Evolutionary conservation across 805 yeast species (phyloP), one percentile per base, ranked within the genome.

Genomic region (Candida ulmi): DNA sequence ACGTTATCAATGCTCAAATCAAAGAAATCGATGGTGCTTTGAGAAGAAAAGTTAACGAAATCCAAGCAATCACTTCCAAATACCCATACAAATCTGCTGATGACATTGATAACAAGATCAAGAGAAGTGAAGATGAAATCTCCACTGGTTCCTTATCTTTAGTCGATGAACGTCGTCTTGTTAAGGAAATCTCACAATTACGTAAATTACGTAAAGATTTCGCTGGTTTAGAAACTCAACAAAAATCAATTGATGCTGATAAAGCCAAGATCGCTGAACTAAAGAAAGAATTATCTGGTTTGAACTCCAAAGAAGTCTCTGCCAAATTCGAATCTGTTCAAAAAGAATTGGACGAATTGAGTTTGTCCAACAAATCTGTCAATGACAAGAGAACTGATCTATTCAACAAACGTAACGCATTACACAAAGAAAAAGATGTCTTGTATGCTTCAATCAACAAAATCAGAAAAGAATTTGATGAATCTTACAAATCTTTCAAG

Each of bases 101-200:
- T 28, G 95, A 85, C 46, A 81, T 85, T 50, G 88, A 84, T 51
- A 68, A 68, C 43, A 78, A 81, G 62, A 71, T 85, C 55, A 58
- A 60, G 43, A 69, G 69, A 48, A 75, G 88, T 56, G 97, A 93
- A 60, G 74, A 72, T 32, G 69, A 74, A 50, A 81, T 93, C 45
- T 86, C 84, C 40, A 65, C 83, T 37, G 98, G 98, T 47, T 65
- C 72, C 34, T 71, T 93, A 60, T 77, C 86, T 53, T 78, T 93
- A 57, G 97, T 88, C 39, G 96, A 91, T 47, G 99, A 93, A 74
- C 83, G 87, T 69, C 74, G 80, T 58, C 65, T 72, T 48, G 78
- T 93, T 50, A 85, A 85, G 67, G 98, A 91, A 67, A 84, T 88
- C 72, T 74, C 88, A 38, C 63, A 80, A 34, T 76, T 93, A 62